Conservation (phyloP, 2,329 filamentous ascomycete species). For the Aureobasidium namibiae region DNA sequence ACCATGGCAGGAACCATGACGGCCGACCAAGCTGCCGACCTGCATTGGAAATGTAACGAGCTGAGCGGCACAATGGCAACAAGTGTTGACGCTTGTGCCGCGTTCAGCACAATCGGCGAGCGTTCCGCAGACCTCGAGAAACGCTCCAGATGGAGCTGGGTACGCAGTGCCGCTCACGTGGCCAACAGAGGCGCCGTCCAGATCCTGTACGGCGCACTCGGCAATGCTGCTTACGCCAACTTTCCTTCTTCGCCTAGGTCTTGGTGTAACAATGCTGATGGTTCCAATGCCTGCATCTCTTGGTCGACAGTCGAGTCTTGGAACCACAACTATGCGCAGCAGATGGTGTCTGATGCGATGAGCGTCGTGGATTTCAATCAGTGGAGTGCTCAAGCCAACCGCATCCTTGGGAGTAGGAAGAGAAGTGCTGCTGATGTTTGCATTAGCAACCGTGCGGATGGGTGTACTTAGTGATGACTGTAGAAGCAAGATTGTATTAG, state of each 20-base stretch:
- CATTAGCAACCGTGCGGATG: background rate
- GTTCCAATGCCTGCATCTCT: background rate
- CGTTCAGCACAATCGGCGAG: background rate
- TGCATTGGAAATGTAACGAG: background rate
- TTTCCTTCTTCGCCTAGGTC: background rate
- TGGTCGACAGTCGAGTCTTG: background rate
- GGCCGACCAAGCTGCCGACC: background rate
- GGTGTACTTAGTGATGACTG: background rate
- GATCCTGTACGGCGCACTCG: background rate
- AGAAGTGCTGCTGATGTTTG: background rate
- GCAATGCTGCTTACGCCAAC: background rate
- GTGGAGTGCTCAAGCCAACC: background rate
- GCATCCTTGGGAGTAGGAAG: background rate
- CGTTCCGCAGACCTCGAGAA: background rate
- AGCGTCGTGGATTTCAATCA: background rate
- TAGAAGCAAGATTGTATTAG: background rate
- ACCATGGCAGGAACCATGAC: background rate
- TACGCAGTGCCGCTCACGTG: background rate
- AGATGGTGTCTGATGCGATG: background rate
- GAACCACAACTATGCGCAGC: background rate
- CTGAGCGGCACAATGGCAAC: background rate
- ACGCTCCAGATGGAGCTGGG: background rate
- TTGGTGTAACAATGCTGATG: background rate
- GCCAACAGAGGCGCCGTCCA: background rate
- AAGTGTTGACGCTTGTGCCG: background rate